These are phyloP conservation scores for Detonula confervacea DNA, from an alignment of 352 stramenopile genomes.

Conservation along the genomic window DNA sequence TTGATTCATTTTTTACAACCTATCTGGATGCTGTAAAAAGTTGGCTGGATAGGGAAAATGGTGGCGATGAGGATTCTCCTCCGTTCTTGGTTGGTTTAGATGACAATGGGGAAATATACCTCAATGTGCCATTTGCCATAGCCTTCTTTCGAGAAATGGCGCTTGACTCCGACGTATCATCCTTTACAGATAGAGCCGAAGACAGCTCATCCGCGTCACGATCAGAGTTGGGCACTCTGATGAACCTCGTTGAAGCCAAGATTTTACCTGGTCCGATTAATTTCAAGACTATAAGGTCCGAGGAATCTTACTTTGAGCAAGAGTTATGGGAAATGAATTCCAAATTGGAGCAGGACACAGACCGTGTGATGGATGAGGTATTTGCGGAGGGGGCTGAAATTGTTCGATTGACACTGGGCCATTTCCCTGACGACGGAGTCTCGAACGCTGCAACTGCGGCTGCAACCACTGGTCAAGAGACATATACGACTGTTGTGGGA, in stretches of 20 bases:
- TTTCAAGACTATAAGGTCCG: slow-evolving; percentile 14
- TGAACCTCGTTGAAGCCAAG: slow-evolving; percentile 58
- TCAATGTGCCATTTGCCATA: slow-evolving; percentile 70
- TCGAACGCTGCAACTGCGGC: slow-evolving; percentile 1
- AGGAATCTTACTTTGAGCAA: slow-evolving; percentile 27
- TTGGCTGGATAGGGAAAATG: slow-evolving; percentile 26
- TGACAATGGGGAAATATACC: slow-evolving; percentile 51
- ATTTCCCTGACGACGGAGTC: slow-evolving; percentile 11
- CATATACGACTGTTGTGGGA: no score
- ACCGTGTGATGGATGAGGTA: slow-evolving; percentile 20
- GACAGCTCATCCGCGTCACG: slow-evolving; percentile 15
- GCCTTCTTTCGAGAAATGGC: slow-evolving; percentile 63
- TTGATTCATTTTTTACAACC: slow-evolving; percentile 58
- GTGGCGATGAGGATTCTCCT: no score
- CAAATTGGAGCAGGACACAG: slow-evolving; percentile 24
- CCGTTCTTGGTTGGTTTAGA: slow-evolving; percentile 69
- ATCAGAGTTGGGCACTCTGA: slow-evolving; percentile 48
- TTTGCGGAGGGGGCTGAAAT: slow-evolving; percentile 42
- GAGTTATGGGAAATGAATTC: slow-evolving; percentile 37
- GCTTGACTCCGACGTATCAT: slow-evolving; percentile 8
- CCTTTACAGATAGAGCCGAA: slow-evolving; percentile 9
- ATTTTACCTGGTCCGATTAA: slow-evolving; percentile 57
- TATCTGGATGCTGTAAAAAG: slow-evolving; percentile 48
- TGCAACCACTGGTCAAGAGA: slow-evolving; percentile 27
- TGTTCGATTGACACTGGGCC: slow-evolving; percentile 36